These are phyloP conservation scores for Herpetospermum pedunculosum DNA, from an alignment of 306 rosid species.

Conservation along the genomic window DNA sequence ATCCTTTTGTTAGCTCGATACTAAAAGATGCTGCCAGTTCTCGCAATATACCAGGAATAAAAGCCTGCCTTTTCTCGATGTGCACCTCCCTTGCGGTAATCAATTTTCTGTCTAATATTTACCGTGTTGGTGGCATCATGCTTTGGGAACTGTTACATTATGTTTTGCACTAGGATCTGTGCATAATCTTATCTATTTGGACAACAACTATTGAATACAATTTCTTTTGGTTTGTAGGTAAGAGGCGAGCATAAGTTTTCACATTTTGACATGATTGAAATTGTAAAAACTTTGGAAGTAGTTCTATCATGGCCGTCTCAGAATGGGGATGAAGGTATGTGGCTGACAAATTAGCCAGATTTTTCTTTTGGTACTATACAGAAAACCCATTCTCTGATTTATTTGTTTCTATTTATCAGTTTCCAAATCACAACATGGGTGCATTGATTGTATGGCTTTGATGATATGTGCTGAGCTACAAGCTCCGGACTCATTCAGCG, in stretches of 20 bases:
- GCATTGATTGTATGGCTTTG: constrained; percentile 84
- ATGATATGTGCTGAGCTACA: constrained; percentile 75
- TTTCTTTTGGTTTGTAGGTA: constrained; percentile 37
- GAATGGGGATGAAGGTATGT: constrained; percentile 61
- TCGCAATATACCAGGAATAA: constrained; percentile 38
- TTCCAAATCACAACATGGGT: constrained; percentile 82
- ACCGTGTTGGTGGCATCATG: background rate
- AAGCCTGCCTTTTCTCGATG: constrained; percentile 64
- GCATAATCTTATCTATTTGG: constrained; percentile 12
- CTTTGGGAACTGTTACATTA: background rate
- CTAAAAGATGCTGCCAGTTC: constrained; percentile 41
- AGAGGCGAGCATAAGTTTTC: constrained; percentile 51
- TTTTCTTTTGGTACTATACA: constrained; percentile 7
- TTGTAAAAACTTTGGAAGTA: constrained; percentile 48
- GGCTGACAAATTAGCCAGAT: background rate
- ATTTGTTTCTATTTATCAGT: constrained; percentile 22
- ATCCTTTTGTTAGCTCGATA: constrained; percentile 41
- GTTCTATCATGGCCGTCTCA: constrained; percentile 66
- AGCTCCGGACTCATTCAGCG: constrained; percentile 26
- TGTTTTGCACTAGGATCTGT: constrained; percentile 11
- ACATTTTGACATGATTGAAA: constrained; percentile 38
- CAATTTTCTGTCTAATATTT: background rate
- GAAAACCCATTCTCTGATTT: constrained; percentile 1
- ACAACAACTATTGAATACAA: constrained; percentile 7
- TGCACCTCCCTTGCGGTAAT: constrained; percentile 85